Conservation (phyloP, 805 yeast genomes). For the Candida nitratophila region DNA sequence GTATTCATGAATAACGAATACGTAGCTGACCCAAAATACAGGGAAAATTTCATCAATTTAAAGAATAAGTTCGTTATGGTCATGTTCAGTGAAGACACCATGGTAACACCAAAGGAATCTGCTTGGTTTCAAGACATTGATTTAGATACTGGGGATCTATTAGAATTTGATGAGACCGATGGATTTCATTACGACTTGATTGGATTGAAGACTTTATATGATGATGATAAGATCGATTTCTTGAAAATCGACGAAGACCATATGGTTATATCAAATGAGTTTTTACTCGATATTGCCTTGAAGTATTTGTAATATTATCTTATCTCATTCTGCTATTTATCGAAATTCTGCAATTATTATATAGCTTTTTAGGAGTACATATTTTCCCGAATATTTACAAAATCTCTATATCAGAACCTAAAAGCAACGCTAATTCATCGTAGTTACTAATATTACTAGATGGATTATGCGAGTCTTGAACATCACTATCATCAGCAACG, state of each 20-base stretch:
- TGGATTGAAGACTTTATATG: constrained; percentile 47
- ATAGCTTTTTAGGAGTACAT: no score
- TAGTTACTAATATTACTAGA: background rate
- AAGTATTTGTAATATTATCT: constrained; percentile 33
- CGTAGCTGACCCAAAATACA: constrained; percentile 27
- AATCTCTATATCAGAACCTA: constrained; percentile 20
- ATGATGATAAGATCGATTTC: constrained; percentile 38
- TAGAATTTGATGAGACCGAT: constrained; percentile 42
- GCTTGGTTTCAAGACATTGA: constrained; percentile 60
- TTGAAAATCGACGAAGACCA: constrained; percentile 50
- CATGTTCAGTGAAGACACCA: constrained; percentile 54
- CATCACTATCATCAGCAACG: no score
- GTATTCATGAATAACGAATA: constrained; percentile 64
- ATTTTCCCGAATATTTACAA: constrained; percentile 5
- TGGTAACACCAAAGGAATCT: constrained; percentile 65
- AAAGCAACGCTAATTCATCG: constrained; percentile 11
- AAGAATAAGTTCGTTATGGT: constrained; percentile 54
- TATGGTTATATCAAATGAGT: constrained; percentile 54
- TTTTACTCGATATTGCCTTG: constrained; percentile 35
- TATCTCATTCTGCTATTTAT: no score
- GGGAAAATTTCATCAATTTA: constrained; percentile 33
- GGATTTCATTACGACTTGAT: constrained; percentile 48
- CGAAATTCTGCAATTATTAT: no score
- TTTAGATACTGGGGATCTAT: constrained; percentile 29
- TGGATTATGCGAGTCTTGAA: no score